Base-by-base conservation (phyloP, 129 eudicot genomes). In the Tagetes erecta region DNA sequence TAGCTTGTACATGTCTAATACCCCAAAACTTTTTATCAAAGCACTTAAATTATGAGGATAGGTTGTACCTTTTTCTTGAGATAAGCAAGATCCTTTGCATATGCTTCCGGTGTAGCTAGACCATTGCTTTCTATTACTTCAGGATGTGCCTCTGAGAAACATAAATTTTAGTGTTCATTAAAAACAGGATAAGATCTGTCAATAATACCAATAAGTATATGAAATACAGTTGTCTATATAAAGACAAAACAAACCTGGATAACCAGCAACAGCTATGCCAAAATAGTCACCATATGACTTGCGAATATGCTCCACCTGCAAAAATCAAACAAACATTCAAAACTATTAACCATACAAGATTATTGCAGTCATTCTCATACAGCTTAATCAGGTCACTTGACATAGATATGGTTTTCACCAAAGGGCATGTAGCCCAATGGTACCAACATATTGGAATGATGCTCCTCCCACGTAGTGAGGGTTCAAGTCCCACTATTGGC, bases 221-320 rank as follows among this genome's bases (percentile, higher is more conserved):
- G 37, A 20, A 58, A 69, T 35, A 68, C 14, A 4, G 35, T 78
- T 46, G 52, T 52, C 34, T 63, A 42, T 34, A 78, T 53, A 57
- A 50, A 66, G 41, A 66, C 35, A 75, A 52, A 10, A 49, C 50
- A 47, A 64, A 95, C 99, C 99, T 85, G 99, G 99, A 80, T 95
- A 95, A 67, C 97, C 99, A 67, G 99, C 97, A 75, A 95, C 99
- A 41, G 99, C 91, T 30, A 95, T 87, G 77, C 99, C 99, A 84
- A 95, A 95, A 82, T 91, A 95, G 81, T 95, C 94, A 31, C 88
- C 89, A 80, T 95, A 95, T 47, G 88, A 78, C 68, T 86, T 51
- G 49, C 97, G 84, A 69, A 95, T 88, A 76, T 95, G 99, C 66
- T 88, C 88, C 55, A 91, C 99, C 99, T 95, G 79, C 73, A 69